Conservation (phyloP, 2,329 filamentous ascomycete species). For the Arthrobotrys iridis region DNA sequence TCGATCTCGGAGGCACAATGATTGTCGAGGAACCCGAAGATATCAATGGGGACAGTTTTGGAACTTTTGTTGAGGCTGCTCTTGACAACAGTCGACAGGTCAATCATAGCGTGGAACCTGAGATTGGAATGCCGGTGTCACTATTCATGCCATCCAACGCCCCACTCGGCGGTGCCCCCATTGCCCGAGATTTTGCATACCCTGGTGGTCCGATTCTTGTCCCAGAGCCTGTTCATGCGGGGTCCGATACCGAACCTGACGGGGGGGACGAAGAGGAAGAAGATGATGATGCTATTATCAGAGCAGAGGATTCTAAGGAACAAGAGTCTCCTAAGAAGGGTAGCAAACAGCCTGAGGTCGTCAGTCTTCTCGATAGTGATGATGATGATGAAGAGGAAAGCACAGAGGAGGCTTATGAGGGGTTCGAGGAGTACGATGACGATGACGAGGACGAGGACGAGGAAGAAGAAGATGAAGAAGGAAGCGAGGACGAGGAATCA, state of each 20-base stretch:
- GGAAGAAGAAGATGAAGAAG: neutral
- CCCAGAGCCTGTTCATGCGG: slow-evolving; percentile 14
- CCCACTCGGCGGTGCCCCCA: slow-evolving; percentile 17
- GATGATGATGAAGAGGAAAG: slow-evolving; percentile 31
- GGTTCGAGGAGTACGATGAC: slow-evolving; percentile 9
- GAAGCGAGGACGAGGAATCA: neutral
- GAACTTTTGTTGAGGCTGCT: neutral
- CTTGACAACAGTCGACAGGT: neutral
- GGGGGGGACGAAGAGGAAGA: slow-evolving; percentile 23
- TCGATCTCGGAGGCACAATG: neutral
- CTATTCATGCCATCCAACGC: neutral
- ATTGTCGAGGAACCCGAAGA: neutral
- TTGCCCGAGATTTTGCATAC: slow-evolving; percentile 48
- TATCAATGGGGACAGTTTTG: neutral
- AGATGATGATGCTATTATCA: neutral
- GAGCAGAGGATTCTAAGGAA: too few relatives aligned
- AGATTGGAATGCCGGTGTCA: slow-evolving; percentile 27
- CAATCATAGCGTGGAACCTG: slow-evolving; percentile 24
- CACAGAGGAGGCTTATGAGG: neutral
- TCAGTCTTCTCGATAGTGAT: slow-evolving; percentile 37
- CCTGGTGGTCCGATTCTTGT: slow-evolving; percentile 4
- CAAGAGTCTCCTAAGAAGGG: neutral
- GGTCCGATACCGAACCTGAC: slow-evolving; percentile 43
- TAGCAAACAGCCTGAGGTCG: slow-evolving; percentile 19
- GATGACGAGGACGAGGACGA: slow-evolving; percentile 3